A percentile compares a stretch with the other conserved stretches of the same genome.
Conservation (phyloP, 805 yeast genomes). For the Zygotorulaspora chibaensis region DNA sequence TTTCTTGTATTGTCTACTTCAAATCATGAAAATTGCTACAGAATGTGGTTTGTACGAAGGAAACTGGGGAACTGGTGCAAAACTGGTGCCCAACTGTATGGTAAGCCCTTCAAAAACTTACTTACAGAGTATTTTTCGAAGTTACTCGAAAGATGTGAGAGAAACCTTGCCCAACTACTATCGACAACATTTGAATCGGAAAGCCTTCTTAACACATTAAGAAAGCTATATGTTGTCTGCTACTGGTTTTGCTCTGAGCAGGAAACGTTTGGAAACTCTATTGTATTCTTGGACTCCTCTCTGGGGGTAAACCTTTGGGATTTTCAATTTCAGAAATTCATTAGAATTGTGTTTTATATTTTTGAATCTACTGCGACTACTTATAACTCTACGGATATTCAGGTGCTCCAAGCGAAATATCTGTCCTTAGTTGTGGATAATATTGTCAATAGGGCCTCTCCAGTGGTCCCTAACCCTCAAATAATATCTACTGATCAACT, state of each 20-base stretch:
- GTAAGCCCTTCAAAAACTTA: conserved; percentile 9
- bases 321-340: conserved; percentile 23
- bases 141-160: conserved; percentile 16
- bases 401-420: conserved; percentile 16
- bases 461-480: neutral
- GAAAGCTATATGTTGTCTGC: conserved; percentile 19
- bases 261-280: conserved; percentile 14
- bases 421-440: conserved; percentile 18
- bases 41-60: conserved; percentile 28
- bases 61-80: conserved; percentile 29
- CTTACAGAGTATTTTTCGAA: conserved; percentile 11
- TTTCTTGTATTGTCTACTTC: conserved; percentile 16
- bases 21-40: conserved; percentile 13
- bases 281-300: conserved; percentile 17
- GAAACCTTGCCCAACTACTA: conserved; percentile 15
- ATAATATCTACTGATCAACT: conserved; percentile 16
- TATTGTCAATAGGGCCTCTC: conserved; percentile 8
- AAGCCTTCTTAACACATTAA: conserved; percentile 10
- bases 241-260: conserved; percentile 23
- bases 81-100: conserved; percentile 13
- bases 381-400: conserved; percentile 2
- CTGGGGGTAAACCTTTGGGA: conserved; percentile 24
- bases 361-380: conserved; percentile 17
- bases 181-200: conserved; percentile 11
- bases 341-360: conserved; percentile 26